A percentile compares a stretch with the other conserved stretches of the same genome.
phyloP scores from a whole-genome alignment of 331 rosid species.

The Saraca asoca region DNA sequence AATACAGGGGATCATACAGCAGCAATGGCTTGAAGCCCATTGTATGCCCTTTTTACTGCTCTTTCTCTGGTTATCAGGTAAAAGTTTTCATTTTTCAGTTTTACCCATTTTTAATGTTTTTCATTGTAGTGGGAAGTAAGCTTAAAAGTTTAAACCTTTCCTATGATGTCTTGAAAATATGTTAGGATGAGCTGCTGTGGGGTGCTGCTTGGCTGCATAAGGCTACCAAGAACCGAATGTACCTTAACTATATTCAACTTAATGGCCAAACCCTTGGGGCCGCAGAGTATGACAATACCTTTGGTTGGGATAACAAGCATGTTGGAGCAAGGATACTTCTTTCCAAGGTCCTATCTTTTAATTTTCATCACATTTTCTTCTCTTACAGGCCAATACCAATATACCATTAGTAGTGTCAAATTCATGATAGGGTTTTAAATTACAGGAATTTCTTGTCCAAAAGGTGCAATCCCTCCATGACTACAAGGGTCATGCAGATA shows the following conservation, averaged over 20 bases:
- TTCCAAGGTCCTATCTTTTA: constrained; percentile 58
- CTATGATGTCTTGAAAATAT: not conserved
- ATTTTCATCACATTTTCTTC: not conserved
- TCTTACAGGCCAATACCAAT: not conserved
- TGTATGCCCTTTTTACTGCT: constrained; percentile 88
- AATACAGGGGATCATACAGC: constrained; percentile 83
- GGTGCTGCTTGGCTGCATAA: constrained; percentile 97
- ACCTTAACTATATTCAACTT: constrained; percentile 71
- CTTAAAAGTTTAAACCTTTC: not conserved
- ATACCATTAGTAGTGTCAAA: not conserved
- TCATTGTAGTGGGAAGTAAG: not conserved
- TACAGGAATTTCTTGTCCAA: constrained; percentile 76
- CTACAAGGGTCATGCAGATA: constrained; percentile 84
- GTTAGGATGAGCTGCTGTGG: constrained; percentile 88
- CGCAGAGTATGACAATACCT: constrained; percentile 71
- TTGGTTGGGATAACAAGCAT: constrained; percentile 98
- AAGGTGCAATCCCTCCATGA: constrained; percentile 66
- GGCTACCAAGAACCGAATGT: constrained; percentile 79
- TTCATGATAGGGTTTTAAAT: not conserved
- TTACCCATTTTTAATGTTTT: not conserved
- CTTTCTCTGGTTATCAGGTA: constrained; percentile 85
- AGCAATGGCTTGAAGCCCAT: constrained; percentile 59
- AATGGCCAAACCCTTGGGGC: constrained; percentile 89
- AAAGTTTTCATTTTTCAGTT: not conserved
- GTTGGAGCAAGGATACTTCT: constrained; percentile 93